Percentiles rank a stretch among this genome's conserved stretches.
These are phyloP conservation scores for Colletotrichum melonis DNA, from an alignment of 2,329 filamentous ascomycete genomes.

Conservation along the genomic window DNA sequence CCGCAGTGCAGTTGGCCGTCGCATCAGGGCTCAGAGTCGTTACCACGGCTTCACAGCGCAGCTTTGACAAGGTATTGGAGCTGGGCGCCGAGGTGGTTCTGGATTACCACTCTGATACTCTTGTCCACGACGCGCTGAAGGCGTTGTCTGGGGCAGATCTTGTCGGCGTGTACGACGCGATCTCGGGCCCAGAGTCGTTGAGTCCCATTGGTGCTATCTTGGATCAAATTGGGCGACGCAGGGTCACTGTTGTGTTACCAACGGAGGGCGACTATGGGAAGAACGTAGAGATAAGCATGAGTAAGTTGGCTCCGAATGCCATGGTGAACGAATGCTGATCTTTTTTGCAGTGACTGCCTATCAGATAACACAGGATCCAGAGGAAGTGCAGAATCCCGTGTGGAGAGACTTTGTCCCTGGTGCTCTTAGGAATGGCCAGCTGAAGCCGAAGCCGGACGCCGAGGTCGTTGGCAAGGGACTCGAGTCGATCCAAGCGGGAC, in stretches of 20 bases:
- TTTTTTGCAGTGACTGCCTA: not conserved
- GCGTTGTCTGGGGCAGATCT: not conserved
- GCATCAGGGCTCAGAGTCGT: slow-evolving; percentile 57
- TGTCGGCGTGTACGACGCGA: slow-evolving; percentile 7
- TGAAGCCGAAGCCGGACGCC: not conserved
- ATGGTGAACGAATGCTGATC: not conserved
- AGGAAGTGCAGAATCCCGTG: not conserved
- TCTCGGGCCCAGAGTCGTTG: not conserved
- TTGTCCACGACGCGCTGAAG: slow-evolving; percentile 39
- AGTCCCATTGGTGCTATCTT: slow-evolving; percentile 8
- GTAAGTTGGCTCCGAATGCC: no score
- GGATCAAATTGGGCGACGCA: not conserved
- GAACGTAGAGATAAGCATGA: not conserved
- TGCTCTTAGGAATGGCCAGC: slow-evolving; percentile 2
- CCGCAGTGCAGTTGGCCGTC: slow-evolving; percentile 56
- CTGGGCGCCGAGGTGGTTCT: slow-evolving; percentile 57
- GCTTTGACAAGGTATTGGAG: slow-evolving; percentile 52
- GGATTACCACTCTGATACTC: slow-evolving; percentile 51
- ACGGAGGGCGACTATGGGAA: not conserved
- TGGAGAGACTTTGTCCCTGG: not conserved
- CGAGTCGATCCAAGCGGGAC: slow-evolving; percentile 4
- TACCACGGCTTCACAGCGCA: slow-evolving; percentile 53
- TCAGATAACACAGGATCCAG: not conserved
- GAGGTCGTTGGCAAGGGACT: slow-evolving; percentile 1
- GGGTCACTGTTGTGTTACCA: not conserved